These are phyloP conservation scores for Rhodocollybia butyracea DNA, from an alignment of 768 basidiomycete species.

Conservation along the genomic window DNA sequence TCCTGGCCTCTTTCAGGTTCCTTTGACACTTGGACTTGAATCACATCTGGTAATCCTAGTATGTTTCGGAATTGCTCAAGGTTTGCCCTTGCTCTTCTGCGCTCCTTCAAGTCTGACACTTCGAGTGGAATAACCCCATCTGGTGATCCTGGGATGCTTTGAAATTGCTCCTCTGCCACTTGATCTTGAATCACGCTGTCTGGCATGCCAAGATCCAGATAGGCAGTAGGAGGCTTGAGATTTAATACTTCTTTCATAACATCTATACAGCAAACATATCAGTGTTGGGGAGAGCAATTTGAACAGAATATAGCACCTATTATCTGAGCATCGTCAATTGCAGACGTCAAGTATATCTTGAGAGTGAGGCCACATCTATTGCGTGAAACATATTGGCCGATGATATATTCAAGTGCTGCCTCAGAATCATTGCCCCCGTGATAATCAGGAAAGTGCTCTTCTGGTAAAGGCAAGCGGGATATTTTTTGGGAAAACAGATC, in stretches of 20 bases:
- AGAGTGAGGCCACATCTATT: not conserved
- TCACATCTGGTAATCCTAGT: too few relatives aligned
- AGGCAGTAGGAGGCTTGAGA: not conserved
- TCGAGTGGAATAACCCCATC: too few relatives aligned
- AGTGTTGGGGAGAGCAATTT: not conserved
- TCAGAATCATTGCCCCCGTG: slow-evolving; percentile 84
- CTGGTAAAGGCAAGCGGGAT: slow-evolving; percentile 72
- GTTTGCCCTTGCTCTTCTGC: too few relatives aligned
- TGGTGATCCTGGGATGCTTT: too few relatives aligned
- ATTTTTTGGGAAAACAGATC: slow-evolving; percentile 95
- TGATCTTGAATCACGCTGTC: too few relatives aligned
- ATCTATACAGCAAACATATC: too few relatives aligned
- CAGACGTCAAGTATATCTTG: not conserved
- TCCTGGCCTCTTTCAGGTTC: too few relatives aligned
- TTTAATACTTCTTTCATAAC: not conserved
- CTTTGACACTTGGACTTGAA: too few relatives aligned
- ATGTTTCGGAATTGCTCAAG: too few relatives aligned
- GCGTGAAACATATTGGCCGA: slow-evolving; percentile 73
- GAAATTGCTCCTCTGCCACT: too few relatives aligned
- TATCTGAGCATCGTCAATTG: not conserved
- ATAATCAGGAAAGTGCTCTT: slow-evolving; percentile 91
- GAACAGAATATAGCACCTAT: not conserved
- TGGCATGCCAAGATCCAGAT: not conserved
- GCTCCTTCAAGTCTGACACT: too few relatives aligned
- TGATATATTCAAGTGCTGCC: slow-evolving; percentile 77